Evolutionary conservation across 2,329 filamentous ascomycete genomes (phyloP).

Genomic region (Aspergillus carbonarius): DNA sequence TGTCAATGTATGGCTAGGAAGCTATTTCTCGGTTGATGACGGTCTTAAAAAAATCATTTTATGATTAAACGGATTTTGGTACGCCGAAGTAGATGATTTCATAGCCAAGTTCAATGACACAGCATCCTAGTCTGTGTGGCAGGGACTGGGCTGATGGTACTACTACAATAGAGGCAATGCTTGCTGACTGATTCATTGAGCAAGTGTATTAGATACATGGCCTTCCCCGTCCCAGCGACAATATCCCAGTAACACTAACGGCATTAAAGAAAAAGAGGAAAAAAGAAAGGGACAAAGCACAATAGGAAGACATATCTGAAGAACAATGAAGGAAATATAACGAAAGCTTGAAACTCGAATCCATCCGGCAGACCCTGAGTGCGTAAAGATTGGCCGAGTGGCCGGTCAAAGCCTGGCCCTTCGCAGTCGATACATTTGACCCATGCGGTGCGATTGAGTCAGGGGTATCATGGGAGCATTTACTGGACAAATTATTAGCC

Average conservation of each 20-base stretch:
- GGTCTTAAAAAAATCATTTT: too few relatives aligned
- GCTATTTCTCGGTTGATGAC: too few relatives aligned
- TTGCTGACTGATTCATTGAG: conserved; percentile 3
- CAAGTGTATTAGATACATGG: conserved; percentile 21
- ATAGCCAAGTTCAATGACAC: too few relatives aligned
- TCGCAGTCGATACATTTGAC: conserved; percentile 6
- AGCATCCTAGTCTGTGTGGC: too few relatives aligned
- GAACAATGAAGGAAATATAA: conserved; percentile 3
- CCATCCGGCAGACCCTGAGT: conserved; percentile 8
- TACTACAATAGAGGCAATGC: background rate
- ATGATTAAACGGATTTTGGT: too few relatives aligned
- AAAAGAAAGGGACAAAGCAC: background rate
- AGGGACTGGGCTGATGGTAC: background rate
- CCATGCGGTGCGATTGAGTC: conserved; percentile 6
- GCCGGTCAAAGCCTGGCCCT: conserved; percentile 1
- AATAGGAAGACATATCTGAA: conserved; percentile 10
- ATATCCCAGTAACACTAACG: conserved; percentile 10
- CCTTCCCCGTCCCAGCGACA: conserved; percentile 5
- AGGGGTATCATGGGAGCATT: conserved; percentile 13
- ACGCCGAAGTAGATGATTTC: too few relatives aligned
- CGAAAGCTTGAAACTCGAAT: conserved; percentile 10
- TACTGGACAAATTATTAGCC: conserved; percentile 10
- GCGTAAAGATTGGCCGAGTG: conserved; percentile 1
- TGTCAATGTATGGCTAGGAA: too few relatives aligned
- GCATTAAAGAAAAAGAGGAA: conserved; percentile 8